These are phyloP conservation scores for Fagopyrum homotropicum DNA, from an alignment of 148 eudicot species.

Conservation along the genomic window DNA sequence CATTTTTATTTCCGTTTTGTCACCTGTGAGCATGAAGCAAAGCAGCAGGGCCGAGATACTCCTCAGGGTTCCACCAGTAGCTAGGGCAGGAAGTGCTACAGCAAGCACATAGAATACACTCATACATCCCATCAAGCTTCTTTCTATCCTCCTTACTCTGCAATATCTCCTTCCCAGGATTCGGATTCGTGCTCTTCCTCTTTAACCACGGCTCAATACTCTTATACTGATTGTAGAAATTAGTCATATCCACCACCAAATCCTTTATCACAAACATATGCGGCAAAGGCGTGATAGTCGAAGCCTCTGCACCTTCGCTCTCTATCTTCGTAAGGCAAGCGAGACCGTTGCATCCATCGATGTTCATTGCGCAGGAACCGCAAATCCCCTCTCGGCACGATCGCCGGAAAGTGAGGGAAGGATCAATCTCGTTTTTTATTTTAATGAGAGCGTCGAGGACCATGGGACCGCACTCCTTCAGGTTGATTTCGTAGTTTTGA, in stretches of 20 bases:
- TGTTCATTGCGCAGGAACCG: conserved; percentile 98
- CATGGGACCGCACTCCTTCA: conserved; percentile 95
- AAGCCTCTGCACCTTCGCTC: background rate
- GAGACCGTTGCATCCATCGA: conserved; percentile 86
- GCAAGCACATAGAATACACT: conserved; percentile 92
- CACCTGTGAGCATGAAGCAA: conserved; percentile 92
- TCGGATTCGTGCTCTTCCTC: conserved; percentile 53
- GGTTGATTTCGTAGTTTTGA: conserved; percentile 61
- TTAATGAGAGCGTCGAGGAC: conserved; percentile 90
- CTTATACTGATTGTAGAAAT: conserved; percentile 92
- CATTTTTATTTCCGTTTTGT: background rate
- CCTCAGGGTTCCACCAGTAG: conserved; percentile 99
- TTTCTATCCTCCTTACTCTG: conserved; percentile 90
- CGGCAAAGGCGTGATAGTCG: conserved; percentile 77
- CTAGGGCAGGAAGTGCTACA: conserved; percentile 98
- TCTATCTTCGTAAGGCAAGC: conserved; percentile 83
- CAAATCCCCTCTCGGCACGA: conserved; percentile 95
- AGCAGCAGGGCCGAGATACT: conserved; percentile 95
- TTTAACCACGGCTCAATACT: conserved; percentile 98
- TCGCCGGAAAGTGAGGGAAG: conserved; percentile 82
- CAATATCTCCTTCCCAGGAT: conserved; percentile 63
- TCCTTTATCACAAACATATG: conserved; percentile 98
- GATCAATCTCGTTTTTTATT: conserved; percentile 92
- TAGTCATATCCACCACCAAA: conserved; percentile 98
- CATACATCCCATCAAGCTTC: conserved; percentile 98